Evolutionary conservation across 805 yeast species (phyloP), one percentile per base, ranked within the genome.

Genomic region (Starmerella vitae): DNA sequence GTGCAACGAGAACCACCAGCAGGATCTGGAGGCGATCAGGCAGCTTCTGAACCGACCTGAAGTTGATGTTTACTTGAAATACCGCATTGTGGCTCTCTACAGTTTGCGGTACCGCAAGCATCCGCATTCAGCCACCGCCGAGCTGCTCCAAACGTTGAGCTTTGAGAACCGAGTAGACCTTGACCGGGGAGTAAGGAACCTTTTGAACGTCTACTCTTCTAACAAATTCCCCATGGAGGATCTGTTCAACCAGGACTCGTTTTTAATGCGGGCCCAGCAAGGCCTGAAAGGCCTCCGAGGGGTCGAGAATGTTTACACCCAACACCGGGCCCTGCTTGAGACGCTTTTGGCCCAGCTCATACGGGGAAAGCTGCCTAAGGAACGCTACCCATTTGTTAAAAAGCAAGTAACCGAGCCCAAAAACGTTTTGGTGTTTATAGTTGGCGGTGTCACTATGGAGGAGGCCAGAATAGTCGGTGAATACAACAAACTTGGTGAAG

Each of bases 401-500:
- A 36, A 42, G 13, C 58, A 65, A 28, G 61, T 59, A 21, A 52
- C 52, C 34, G 43, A 48, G 33, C 50, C 56, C 15, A 53, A 56
- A 3, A 61, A 60, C 33, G 51, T 62, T 13, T 47, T 65, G 20
- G 59, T 65, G 17, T 63, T 61, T 39, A 51, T 63, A 14, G 73
- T 83, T 37, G 97, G 96, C 5, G 98, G 98, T 13, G 78, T 72
- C 2, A 88, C 97, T 1, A 84, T 74, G 55, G 97, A 88, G 58
- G 99, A 91, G 57, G 82, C 93, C 0, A 70, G 95, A 45, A 60
- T 85, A 19, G 74, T 86, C 4, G 74, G 79, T 39, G 81, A 84
- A 44, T 65, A 85, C 46, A 77, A 78, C 52, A 63, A 72, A 19
- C 46, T 53, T 6, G 41, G 46, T 19, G 70, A 70, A 26, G 73